Percentiles rank a stretch among this genome's conserved stretches.
Conservation (phyloP, 1,139 yeast species). For the Magnusiomyces suaveolens region DNA sequence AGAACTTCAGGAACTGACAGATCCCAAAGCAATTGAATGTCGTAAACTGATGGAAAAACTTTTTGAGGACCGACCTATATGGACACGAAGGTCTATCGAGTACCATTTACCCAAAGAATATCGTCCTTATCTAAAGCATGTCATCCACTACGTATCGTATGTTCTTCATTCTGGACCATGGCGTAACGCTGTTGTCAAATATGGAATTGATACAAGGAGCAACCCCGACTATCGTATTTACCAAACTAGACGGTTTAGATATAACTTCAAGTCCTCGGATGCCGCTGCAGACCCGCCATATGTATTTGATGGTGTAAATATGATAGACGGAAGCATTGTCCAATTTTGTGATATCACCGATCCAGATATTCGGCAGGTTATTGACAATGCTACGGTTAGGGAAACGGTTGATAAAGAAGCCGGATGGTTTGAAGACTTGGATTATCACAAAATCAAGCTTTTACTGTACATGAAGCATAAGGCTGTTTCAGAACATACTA, state of each 20-base stretch:
- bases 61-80: constrained; percentile 67
- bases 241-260: constrained; percentile 78
- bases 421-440: constrained; percentile 70
- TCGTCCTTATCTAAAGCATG: constrained; percentile 48
- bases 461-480: constrained; percentile 58
- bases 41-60: constrained; percentile 44
- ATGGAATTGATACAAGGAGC: constrained; percentile 68
- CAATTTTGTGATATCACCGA: constrained; percentile 80
- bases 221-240: constrained; percentile 49
- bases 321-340: constrained; percentile 62
- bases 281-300: constrained; percentile 33
- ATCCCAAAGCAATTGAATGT: constrained; percentile 35
- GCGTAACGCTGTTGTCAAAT: constrained; percentile 76
- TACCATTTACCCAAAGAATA: constrained; percentile 42
- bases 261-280: constrained; percentile 13
- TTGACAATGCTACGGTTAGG: constrained; percentile 35
- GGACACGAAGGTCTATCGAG: constrained; percentile 72
- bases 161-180: constrained; percentile 87
- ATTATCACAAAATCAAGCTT: constrained; percentile 54
- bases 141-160: constrained; percentile 76
- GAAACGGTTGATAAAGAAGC: constrained; percentile 32
- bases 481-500: constrained; percentile 27
- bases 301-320: constrained; percentile 59
- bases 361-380: constrained; percentile 45
- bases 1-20: constrained; percentile 33